Evolutionary conservation across 805 yeast genomes (phyloP).

Genomic region (Ogataea pilisensis): DNA sequence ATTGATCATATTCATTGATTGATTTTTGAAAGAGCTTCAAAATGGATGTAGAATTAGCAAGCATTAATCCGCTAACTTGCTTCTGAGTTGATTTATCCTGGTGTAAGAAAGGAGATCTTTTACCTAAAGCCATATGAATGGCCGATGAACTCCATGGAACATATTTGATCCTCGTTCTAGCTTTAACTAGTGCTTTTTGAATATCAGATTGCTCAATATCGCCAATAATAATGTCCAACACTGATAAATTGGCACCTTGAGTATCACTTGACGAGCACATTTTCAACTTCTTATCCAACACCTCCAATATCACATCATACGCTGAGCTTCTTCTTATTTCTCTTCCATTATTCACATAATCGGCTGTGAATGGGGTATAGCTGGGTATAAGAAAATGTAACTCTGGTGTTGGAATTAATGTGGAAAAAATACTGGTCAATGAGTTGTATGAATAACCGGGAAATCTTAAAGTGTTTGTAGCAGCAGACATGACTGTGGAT

Average conservation of each 20-base stretch:
- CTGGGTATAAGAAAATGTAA: conserved; percentile 71
- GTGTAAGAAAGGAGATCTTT: conserved; percentile 56
- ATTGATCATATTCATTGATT: conserved; percentile 71
- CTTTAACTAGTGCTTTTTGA: conserved; percentile 59
- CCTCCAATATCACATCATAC: conserved; percentile 78
- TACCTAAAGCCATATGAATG: conserved; percentile 73
- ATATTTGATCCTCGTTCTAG: conserved; percentile 65
- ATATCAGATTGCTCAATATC: conserved; percentile 66
- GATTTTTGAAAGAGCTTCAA: conserved; percentile 61
- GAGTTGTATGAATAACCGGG: conserved; percentile 92
- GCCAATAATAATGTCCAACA: conserved; percentile 68
- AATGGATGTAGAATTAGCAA: conserved; percentile 79
- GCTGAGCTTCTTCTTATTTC: conserved; percentile 69
- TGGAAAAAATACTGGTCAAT: conserved; percentile 72
- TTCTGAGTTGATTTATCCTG: conserved; percentile 32
- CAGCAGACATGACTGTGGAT: conserved; percentile 75
- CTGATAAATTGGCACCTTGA: conserved; percentile 53
- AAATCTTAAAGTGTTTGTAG: conserved; percentile 83
- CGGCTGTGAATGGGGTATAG: conserved; percentile 73
- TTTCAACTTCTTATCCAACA: conserved; percentile 71
- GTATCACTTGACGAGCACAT: conserved; percentile 49
- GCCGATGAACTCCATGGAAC: conserved; percentile 85
- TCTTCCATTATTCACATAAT: conserved; percentile 51
- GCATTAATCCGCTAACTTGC: conserved; percentile 71
- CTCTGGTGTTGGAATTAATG: conserved; percentile 82